Evolutionary conservation across 345 rosid species (phyloP), one percentile per base, ranked within the genome.

Genomic region (Rhizophora apiculata): DNA sequence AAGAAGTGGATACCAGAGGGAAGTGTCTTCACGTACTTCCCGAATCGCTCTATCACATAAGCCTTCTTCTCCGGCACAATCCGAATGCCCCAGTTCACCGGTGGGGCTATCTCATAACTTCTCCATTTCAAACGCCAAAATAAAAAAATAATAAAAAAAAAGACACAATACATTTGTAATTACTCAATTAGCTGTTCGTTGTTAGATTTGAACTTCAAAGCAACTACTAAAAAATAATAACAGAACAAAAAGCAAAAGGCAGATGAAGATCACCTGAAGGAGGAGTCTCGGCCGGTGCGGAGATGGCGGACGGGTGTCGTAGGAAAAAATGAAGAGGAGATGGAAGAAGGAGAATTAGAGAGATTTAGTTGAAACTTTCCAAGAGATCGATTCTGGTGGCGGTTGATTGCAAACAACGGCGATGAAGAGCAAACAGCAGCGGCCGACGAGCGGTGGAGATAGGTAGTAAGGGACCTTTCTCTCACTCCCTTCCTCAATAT

Each of bases 11-110:
- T 82, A 32, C 99, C 99, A 0, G 98, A 85, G 0, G 89, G 78
- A 55, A 92, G 86, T 4, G 94, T 95, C 79, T 88, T 92, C 51
- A 71, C 76, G 73, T 86, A 95, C 78, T 84, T 95, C 48, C 98
- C 99, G 6, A 92, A 92, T 20, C 97, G 81, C 82, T 95, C 99
- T 1, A 95, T 80, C 71, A 95, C 99, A 34, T 36, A 95, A 4
- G 99, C 99, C 65, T 70, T 90, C 82, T 80, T 87, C 82, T 95
- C 96, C 61, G 99, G 98, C 63, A 95, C 99, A 0, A 92, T 86
- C 8, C 91, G 81, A 24, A 95, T 34, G 8, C 99, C 99, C 99
- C 99, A 92, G 55, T 95, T 95, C 63, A 80, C 63, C 18, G 99
- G 99, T 11, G 97, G 93, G 3, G 69, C 18, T 16, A 83, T 86